Evolutionary conservation across 1,139 yeast genomes (phyloP).

Genomic region (Yarrowia galli): DNA sequence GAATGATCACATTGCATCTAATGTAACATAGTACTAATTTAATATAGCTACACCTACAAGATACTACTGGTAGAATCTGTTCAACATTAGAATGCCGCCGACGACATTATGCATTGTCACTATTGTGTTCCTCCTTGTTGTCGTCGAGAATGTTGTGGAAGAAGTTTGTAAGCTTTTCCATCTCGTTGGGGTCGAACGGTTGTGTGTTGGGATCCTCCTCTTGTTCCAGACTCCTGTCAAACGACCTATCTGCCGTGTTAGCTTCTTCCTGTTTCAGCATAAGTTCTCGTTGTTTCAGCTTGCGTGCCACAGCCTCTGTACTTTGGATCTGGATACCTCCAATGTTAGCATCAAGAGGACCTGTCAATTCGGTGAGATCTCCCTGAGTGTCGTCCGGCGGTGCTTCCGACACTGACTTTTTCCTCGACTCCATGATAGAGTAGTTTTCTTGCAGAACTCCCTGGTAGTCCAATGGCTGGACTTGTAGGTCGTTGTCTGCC

Average conservation of each 20-base stretch:
- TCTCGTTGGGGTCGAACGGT: conserved; percentile 42
- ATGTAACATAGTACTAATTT: conserved; percentile 18
- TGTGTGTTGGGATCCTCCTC: conserved; percentile 25
- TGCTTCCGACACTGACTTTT: conserved; percentile 29
- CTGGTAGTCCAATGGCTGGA: conserved; percentile 44
- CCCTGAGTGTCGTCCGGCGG: conserved; percentile 16
- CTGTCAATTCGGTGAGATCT: conserved; percentile 21
- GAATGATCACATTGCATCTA: conserved; percentile 16
- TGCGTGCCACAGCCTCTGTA: conserved; percentile 46
- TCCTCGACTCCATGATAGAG: conserved; percentile 42
- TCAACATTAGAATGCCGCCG: not conserved
- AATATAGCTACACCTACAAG: conserved; percentile 12
- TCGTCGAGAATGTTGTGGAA: conserved; percentile 47
- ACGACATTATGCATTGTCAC: conserved; percentile 18
- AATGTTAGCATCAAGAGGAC: conserved; percentile 43
- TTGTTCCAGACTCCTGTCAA: conserved; percentile 28
- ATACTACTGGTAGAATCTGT: too few relatives aligned
- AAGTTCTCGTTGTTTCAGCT: conserved; percentile 45
- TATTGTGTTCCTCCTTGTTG: conserved; percentile 25
- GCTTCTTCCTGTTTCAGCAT: conserved; percentile 38
- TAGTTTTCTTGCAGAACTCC: conserved; percentile 45
- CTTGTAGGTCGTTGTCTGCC: conserved; percentile 18
- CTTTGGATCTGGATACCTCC: conserved; percentile 49
- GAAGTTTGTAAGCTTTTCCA: conserved; percentile 47
- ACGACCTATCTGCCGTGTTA: conserved; percentile 42